phyloP scores from a whole-genome alignment of 2,329 filamentous ascomycete genomes.

The Sporothrix schenckii region DNA sequence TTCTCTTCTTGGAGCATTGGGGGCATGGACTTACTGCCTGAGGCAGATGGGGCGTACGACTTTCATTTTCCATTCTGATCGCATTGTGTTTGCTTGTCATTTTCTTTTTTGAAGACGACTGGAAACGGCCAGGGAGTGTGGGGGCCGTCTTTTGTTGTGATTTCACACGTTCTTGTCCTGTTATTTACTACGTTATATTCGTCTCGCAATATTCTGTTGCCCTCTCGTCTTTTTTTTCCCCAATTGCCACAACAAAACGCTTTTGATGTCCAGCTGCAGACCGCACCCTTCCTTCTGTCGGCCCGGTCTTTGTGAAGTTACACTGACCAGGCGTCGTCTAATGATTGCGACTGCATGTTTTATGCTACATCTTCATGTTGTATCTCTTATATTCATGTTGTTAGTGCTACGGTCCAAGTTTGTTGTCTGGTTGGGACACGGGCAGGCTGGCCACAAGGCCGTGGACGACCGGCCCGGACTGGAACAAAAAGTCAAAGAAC shows the following conservation, averaged over 20 bases:
- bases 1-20: slow-evolving; percentile 20
- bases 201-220: neutral
- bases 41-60: slow-evolving; percentile 16
- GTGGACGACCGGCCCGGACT: neutral
- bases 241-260: neutral
- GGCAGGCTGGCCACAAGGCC: neutral
- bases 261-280: neutral
- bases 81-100: neutral
- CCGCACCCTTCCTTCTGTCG: neutral
- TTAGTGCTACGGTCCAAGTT: neutral
- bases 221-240: neutral
- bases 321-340: neutral
- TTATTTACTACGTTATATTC: neutral
- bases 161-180: neutral
- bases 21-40: slow-evolving; percentile 12
- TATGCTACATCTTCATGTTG: neutral
- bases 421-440: neutral
- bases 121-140: too few species aligned
- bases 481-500: neutral
- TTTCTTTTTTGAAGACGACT: too few species aligned
- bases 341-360: neutral
- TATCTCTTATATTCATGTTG: neutral
- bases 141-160: neutral
- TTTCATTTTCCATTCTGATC: neutral
- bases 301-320: neutral